Percentiles rank a stretch among this genome's conserved stretches.
These are phyloP conservation scores for Begonia peltatifolia DNA, from an alignment of 306 rosid genomes.

Conservation along the genomic window DNA sequence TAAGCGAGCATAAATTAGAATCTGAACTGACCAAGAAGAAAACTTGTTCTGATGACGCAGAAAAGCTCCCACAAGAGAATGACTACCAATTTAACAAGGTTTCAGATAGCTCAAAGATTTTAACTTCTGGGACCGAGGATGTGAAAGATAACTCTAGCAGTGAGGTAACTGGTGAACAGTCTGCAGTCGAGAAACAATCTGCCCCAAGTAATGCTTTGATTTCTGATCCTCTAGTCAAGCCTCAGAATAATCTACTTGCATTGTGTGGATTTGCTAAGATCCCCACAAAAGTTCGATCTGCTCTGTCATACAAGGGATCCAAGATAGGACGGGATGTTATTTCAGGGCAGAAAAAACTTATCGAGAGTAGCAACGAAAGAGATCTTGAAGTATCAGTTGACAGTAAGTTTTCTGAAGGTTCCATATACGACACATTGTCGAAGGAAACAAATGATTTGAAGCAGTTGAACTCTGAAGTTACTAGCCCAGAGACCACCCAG, in stretches of 20 bases:
- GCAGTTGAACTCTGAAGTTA: constrained; percentile 27
- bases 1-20: constrained; percentile 31
- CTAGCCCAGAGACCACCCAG: constrained; percentile 19
- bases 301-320: constrained; percentile 29
- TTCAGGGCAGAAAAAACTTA: constrained; percentile 15
- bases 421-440: constrained; percentile 21
- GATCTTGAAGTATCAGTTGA: constrained; percentile 22
- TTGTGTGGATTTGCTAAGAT: constrained; percentile 58
- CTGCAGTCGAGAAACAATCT: constrained; percentile 25
- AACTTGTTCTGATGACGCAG: constrained; percentile 26
- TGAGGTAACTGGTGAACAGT: constrained; percentile 31
- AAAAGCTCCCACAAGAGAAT: constrained; percentile 15
- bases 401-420: constrained; percentile 21
- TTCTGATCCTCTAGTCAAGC: constrained; percentile 20
- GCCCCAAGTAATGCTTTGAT: constrained; percentile 23
- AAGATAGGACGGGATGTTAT: constrained; percentile 27
- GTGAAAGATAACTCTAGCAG: constrained; percentile 20
- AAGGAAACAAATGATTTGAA: constrained; percentile 24
- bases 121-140: constrained; percentile 23
- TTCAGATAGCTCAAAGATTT: constrained; percentile 21
- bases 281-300: constrained; percentile 73
- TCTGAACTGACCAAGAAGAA: constrained; percentile 22
- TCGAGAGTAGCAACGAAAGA: constrained; percentile 16
- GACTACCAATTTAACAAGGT: constrained; percentile 17
- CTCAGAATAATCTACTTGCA: constrained; percentile 39